Conservation (phyloP, 2,329 filamentous ascomycete genomes). For the Bertia moriformis region DNA sequence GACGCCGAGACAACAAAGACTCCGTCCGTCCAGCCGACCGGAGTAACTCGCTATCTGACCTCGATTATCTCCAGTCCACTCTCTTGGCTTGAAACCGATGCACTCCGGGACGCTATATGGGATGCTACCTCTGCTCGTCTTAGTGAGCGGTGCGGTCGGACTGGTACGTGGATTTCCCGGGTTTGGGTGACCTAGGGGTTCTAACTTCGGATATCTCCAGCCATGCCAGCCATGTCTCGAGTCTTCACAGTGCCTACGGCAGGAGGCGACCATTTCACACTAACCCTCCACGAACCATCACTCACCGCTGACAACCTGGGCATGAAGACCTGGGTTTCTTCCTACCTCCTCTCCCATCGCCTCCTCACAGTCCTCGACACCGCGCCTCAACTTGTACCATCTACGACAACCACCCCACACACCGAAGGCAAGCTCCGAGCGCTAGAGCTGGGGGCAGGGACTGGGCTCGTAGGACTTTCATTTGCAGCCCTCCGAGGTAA, state of each 20-base stretch:
- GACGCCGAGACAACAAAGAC: constrained; percentile 3
- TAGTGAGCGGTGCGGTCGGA: constrained; percentile 47
- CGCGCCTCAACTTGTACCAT: not conserved
- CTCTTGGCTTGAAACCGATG: constrained; percentile 31
- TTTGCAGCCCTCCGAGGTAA: constrained; percentile 33
- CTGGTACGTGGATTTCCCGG: constrained; percentile 5
- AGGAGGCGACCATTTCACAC: constrained; percentile 18
- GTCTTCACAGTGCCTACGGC: constrained; percentile 36
- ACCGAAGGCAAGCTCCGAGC: not conserved
- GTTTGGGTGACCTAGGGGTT: not conserved
- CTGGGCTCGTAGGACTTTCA: constrained; percentile 51
- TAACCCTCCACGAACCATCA: constrained; percentile 48
- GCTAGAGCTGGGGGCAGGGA: constrained; percentile 51
- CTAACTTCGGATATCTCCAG: constrained; percentile 9
- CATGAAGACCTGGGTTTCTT: constrained; percentile 57
- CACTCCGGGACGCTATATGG: constrained; percentile 35
- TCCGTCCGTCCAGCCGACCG: constrained; percentile 7
- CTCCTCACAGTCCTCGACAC: constrained; percentile 15
- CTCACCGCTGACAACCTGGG: constrained; percentile 52
- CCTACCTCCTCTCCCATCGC: constrained; percentile 45
- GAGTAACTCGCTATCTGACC: constrained; percentile 30
- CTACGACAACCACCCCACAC: not conserved
- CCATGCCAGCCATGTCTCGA: constrained; percentile 44
- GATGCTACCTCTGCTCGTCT: constrained; percentile 41
- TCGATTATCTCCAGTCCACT: constrained; percentile 30